These are phyloP conservation scores for Yamadazyma diospyri DNA, from an alignment of 1,139 yeast genomes.

Conservation along the genomic window DNA sequence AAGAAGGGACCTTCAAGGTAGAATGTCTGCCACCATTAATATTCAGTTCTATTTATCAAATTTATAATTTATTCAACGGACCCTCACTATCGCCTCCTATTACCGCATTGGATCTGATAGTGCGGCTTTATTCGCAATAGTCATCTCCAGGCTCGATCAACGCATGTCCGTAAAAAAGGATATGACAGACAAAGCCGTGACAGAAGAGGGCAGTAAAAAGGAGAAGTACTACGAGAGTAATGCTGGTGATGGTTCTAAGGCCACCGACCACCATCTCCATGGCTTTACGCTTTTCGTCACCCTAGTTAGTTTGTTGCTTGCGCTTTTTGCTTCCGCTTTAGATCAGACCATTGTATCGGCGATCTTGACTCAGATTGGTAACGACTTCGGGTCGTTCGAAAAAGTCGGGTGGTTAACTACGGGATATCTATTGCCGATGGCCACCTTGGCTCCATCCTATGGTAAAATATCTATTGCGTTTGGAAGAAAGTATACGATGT, in stretches of 20 bases:
- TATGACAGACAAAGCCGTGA: background rate
- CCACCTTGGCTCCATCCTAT: conserved; percentile 56
- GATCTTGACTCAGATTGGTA: conserved; percentile 52
- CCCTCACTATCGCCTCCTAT: too few species aligned
- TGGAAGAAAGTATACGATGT: conserved; percentile 54
- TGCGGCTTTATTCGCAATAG: conserved; percentile 1
- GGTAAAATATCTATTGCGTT: conserved; percentile 59
- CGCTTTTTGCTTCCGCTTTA: conserved; percentile 59
- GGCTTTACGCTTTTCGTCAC: conserved; percentile 43
- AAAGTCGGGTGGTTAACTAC: conserved; percentile 60
- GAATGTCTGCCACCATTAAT: background rate
- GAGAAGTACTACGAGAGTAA: conserved; percentile 35
- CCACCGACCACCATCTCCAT: conserved; percentile 44
- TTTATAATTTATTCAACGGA: background rate
- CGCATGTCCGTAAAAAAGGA: too few species aligned
- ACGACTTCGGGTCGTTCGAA: conserved; percentile 49
- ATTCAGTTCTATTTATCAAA: conserved; percentile 1
- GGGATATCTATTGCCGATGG: conserved; percentile 59
- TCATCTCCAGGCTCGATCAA: background rate
- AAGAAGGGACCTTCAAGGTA: conserved; percentile 34
- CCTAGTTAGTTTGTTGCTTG: conserved; percentile 41
- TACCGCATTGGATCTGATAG: too few species aligned
- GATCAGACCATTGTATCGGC: conserved; percentile 69
- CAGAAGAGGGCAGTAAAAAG: conserved; percentile 1
- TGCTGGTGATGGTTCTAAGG: conserved; percentile 57